These are phyloP conservation scores for Annulohypoxylon nitens DNA, from an alignment of 495 filamentous ascomycete genomes.

Conservation along the genomic window DNA sequence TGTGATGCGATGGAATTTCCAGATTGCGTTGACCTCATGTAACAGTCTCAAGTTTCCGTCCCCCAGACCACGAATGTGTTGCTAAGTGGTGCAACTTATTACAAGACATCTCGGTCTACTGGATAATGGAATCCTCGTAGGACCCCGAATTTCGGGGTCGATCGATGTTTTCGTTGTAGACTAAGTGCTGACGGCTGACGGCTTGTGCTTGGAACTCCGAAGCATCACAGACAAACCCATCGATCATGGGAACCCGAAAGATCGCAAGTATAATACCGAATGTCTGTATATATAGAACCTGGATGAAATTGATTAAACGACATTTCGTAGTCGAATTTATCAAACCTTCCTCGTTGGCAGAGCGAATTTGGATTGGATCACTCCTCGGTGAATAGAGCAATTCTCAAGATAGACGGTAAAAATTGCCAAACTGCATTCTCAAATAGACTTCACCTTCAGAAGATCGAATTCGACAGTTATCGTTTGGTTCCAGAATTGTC, in stretches of 20 bases:
- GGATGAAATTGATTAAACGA: background rate
- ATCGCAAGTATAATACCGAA: background rate
- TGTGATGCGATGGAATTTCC: conserved; percentile 1
- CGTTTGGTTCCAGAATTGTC: background rate
- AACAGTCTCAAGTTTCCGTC: conserved; percentile 25
- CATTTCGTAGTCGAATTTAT: background rate
- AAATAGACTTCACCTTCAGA: background rate
- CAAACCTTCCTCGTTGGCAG: background rate
- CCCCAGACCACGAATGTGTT: background rate
- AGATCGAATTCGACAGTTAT: background rate
- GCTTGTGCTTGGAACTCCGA: background rate
- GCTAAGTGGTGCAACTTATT: conserved; percentile 12
- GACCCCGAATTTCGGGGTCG: background rate
- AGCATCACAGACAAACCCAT: background rate
- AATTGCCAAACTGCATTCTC: background rate
- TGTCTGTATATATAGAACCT: background rate
- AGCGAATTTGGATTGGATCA: background rate
- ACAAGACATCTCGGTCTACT: conserved; percentile 21
- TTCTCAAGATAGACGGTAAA: background rate
- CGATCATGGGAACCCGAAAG: background rate
- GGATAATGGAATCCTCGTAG: background rate
- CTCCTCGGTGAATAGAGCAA: background rate
- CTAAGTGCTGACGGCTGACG: background rate
- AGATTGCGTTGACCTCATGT: conserved; percentile 27
- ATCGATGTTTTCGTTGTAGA: background rate